Conservation (phyloP, 1,139 yeast species). For the Pichia sp. region DNA sequence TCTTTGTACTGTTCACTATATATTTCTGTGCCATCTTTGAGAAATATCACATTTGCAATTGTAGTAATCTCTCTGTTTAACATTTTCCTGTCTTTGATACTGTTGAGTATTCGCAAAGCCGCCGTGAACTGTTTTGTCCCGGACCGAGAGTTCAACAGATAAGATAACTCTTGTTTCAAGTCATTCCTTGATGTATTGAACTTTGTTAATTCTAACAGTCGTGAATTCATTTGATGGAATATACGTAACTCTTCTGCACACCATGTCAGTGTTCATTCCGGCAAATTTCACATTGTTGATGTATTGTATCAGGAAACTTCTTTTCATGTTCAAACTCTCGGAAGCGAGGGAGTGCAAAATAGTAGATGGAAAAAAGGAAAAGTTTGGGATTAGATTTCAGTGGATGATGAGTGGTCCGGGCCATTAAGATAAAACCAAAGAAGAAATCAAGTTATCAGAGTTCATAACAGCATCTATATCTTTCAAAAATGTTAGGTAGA, state of each 20-base stretch:
- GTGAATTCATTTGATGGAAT: neutral
- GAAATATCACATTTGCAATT: conserved; percentile 15
- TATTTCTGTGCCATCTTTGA: conserved; percentile 1
- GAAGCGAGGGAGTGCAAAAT: neutral
- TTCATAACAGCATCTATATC: neutral
- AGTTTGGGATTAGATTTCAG: neutral
- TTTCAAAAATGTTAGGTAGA: neutral
- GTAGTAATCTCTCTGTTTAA: conserved; percentile 11
- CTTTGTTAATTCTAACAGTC: neutral
- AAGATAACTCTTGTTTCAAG: neutral
- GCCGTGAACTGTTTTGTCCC: neutral
- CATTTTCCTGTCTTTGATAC: neutral
- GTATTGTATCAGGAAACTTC: neutral
- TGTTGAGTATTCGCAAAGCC: conserved; percentile 3
- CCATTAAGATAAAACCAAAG: neutral
- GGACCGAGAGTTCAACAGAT: neutral
- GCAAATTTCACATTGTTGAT: neutral
- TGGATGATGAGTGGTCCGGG: neutral
- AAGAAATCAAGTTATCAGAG: neutral
- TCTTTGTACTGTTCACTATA: conserved; percentile 16
- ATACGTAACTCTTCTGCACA: neutral
- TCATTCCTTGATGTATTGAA: neutral
- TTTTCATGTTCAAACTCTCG: neutral
- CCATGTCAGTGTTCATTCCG: neutral
- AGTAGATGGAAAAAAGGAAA: neutral